These are phyloP conservation scores for Salix purpurea DNA, from an alignment of 345 rosid genomes.

Conservation along the genomic window DNA sequence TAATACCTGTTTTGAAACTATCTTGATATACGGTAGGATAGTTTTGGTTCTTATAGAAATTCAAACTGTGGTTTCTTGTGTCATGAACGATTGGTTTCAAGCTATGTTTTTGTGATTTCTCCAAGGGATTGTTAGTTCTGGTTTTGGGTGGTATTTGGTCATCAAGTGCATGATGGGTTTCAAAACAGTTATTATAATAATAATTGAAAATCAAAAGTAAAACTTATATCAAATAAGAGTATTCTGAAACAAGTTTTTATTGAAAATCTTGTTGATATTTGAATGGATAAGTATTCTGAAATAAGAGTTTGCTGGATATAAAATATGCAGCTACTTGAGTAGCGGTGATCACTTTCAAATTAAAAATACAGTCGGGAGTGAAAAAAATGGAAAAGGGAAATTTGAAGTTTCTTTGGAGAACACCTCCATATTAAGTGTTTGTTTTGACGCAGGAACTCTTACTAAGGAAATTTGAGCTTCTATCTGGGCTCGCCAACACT, in stretches of 20 bases:
- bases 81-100: not conserved
- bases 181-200: too few relatives aligned
- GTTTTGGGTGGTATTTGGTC: not conserved
- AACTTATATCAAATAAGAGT: too few relatives aligned
- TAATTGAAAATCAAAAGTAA: too few relatives aligned
- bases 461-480: slow-evolving; percentile 63
- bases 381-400: slow-evolving; percentile 23
- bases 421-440: slow-evolving; percentile 60
- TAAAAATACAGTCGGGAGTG: slow-evolving; percentile 10
- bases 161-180: not conserved
- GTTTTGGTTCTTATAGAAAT: not conserved
- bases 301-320: slow-evolving; percentile 5
- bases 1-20: not conserved
- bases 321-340: slow-evolving; percentile 16
- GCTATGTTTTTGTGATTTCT: not conserved
- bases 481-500: slow-evolving; percentile 53
- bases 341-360: slow-evolving; percentile 2
- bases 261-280: not conserved
- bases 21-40: not conserved
- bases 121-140: not conserved
- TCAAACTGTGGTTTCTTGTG: not conserved
- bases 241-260: too few relatives aligned
- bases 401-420: slow-evolving; percentile 29
- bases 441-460: slow-evolving; percentile 84
- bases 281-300: not conserved